These are phyloP conservation scores for Rhizopus microsporus DNA, from an alignment of 371 early-diverging fungal genomes.

Conservation along the genomic window DNA sequence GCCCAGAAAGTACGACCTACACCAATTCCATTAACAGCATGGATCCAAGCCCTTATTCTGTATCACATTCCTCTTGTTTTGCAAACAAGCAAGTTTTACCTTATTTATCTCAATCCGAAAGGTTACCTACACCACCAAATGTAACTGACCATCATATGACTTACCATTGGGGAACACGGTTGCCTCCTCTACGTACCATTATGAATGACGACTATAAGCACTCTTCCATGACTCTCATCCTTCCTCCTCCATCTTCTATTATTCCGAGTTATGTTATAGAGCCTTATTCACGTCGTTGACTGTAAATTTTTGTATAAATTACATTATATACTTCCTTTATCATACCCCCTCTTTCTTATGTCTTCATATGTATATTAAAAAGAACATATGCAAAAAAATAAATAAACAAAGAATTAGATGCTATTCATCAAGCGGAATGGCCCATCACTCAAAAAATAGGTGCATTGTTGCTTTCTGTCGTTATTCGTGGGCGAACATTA, in stretches of 20 bases:
- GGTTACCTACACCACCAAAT: constrained; percentile 15
- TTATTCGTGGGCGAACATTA: too few species aligned
- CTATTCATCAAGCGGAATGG: too few species aligned
- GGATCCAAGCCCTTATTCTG: background rate
- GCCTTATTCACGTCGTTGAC: background rate
- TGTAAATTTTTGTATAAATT: too few species aligned
- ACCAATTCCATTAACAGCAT: background rate
- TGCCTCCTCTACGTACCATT: constrained; percentile 29
- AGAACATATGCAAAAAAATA: too few species aligned
- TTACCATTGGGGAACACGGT: constrained; percentile 9
- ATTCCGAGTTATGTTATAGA: background rate
- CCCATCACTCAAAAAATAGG: too few species aligned
- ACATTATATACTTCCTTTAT: too few species aligned
- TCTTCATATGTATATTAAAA: too few species aligned
- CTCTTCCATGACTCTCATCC: background rate
- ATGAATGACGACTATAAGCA: constrained; percentile 15
- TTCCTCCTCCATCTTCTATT: constrained; percentile 2
- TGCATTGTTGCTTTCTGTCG: too few species aligned
- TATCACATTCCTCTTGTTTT: constrained; percentile 4
- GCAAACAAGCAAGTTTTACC: constrained; percentile 1
- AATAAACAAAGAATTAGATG: too few species aligned
- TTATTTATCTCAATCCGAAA: background rate
- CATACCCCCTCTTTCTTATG: too few species aligned
- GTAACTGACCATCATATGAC: background rate
- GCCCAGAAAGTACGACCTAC: constrained; percentile 3